These are phyloP conservation scores for Nothophaeocryptopus gaeumannii DNA, from an alignment of 2,329 filamentous ascomycete genomes.

Conservation along the genomic window DNA sequence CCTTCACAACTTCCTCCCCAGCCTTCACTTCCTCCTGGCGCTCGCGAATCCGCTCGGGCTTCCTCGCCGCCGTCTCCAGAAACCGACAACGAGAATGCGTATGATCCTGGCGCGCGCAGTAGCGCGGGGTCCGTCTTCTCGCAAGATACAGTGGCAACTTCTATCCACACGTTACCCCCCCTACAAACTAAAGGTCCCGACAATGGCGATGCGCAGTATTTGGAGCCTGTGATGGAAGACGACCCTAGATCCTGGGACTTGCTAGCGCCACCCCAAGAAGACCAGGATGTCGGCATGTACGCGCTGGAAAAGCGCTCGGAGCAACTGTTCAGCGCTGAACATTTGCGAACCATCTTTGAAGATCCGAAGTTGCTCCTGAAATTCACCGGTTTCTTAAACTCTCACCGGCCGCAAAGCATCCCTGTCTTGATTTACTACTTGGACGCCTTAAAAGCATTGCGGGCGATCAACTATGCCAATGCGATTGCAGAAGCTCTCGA, in stretches of 20 bases:
- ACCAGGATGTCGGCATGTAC: conserved; percentile 39
- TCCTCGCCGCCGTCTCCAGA: conserved; percentile 17
- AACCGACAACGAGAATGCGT: conserved; percentile 15
- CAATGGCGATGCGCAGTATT: conserved; percentile 38
- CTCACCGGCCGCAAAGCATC: conserved; percentile 59
- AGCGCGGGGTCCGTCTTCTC: conserved; percentile 36
- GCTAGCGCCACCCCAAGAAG: conserved; percentile 40
- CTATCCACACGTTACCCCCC: conserved; percentile 37
- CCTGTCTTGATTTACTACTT: conserved; percentile 69
- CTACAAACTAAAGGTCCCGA: conserved; percentile 47
- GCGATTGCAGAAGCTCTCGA: conserved; percentile 62
- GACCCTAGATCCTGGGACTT: conserved; percentile 56
- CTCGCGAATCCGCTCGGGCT: conserved; percentile 3
- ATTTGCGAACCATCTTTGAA: conserved; percentile 63
- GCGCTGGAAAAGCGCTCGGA: conserved; percentile 64
- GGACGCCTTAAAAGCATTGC: conserved; percentile 67
- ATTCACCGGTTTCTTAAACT: conserved; percentile 66
- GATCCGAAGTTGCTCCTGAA: conserved; percentile 61
- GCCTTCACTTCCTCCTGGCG: not conserved
- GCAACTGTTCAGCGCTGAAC: conserved; percentile 63
- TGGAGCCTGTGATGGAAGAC: conserved; percentile 51
- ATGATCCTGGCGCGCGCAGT: conserved; percentile 31
- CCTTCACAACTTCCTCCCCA: not conserved
- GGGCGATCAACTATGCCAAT: conserved; percentile 69
- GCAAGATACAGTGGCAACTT: conserved; percentile 37